Evolutionary conservation across 176 grass and related monocot species (phyloP), one percentile per base, ranked within the genome.

Genomic region (Raddia guianensis): DNA sequence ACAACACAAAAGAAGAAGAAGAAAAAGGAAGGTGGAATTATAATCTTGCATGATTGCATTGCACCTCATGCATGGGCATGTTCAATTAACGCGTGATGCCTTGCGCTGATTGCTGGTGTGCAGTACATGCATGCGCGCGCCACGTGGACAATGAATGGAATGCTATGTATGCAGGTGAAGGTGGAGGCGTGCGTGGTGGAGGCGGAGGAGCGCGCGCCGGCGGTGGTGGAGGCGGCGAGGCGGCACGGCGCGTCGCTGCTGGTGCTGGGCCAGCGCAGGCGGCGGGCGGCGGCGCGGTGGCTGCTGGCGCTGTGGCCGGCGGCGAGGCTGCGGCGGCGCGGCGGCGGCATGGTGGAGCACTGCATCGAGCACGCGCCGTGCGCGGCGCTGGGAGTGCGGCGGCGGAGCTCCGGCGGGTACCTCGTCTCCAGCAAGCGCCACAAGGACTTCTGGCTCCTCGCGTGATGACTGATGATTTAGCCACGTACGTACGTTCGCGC

Each of bases 301-400:
- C 37, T 86, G 52, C 27, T 82, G 19, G 49, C 58, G 55, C 12
- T 71, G 58, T 90, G 85, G 82, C 42, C 72, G 6, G 12, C 73
- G 32, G 75, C 64, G 34, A 15, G 81, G 20, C 51, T 67, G 8
- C 50, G 61, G 33, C 49, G 72, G 5, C 20, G 16, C 7, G 64
- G 12, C 5, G 33, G 46, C 1, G 5, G 66, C 67, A 6, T 18
- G 65, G 73, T 73, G 50, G 90, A 95, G 54, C 73, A 95, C 72
- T 95, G 93, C 87, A 90, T 92, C 66, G 90, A 92, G 84, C 73
- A 92, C 84, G 93, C 93, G 80, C 83, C 93, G 49, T 95, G 93
- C 78, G 84, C 66, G 74, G 86, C 90, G 51, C 70, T 95, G 49
- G 87, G 66, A 9, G 84, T 95, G 53, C 88, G 90, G 61, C 77